phyloP scores from a whole-genome alignment of 495 filamentous ascomycete species.

The Aspergillus sclerotiicarbonarius region DNA sequence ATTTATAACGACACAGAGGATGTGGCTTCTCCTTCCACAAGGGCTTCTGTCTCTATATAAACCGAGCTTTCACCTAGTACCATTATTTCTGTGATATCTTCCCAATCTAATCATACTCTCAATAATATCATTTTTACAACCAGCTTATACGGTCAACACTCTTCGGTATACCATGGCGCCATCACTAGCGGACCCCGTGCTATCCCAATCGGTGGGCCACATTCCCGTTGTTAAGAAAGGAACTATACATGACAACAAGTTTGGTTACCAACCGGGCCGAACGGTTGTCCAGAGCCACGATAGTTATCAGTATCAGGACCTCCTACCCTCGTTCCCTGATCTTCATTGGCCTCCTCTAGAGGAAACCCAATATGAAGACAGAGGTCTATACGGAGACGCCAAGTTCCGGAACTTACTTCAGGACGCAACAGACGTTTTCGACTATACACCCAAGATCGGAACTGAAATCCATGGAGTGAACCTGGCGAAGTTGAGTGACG shows the following conservation, averaged over 20 bases:
- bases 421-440: constrained; percentile 53
- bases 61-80: background rate
- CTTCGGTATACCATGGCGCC: constrained; percentile 28
- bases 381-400: constrained; percentile 54
- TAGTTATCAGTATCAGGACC: constrained; percentile 54
- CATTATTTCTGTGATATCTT: background rate
- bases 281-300: constrained; percentile 44
- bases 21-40: background rate
- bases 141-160: background rate
- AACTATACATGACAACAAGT: constrained; percentile 28
- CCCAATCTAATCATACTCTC: background rate
- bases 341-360: constrained; percentile 52
- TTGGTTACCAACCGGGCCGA: constrained; percentile 48
- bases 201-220: constrained; percentile 11
- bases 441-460: constrained; percentile 67
- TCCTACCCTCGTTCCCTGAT: constrained; percentile 57
- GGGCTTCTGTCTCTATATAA: background rate
- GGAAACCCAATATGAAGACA: constrained; percentile 53
- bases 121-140: background rate
- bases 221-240: constrained; percentile 24
- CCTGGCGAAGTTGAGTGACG: constrained; percentile 62
- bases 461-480: constrained; percentile 71
- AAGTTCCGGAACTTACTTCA: constrained; percentile 51
- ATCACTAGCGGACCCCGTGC: constrained; percentile 31
- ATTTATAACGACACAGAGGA: background rate